Conservation (phyloP, 2,329 filamentous ascomycete genomes). For the Fonsecaea pugnacius region DNA sequence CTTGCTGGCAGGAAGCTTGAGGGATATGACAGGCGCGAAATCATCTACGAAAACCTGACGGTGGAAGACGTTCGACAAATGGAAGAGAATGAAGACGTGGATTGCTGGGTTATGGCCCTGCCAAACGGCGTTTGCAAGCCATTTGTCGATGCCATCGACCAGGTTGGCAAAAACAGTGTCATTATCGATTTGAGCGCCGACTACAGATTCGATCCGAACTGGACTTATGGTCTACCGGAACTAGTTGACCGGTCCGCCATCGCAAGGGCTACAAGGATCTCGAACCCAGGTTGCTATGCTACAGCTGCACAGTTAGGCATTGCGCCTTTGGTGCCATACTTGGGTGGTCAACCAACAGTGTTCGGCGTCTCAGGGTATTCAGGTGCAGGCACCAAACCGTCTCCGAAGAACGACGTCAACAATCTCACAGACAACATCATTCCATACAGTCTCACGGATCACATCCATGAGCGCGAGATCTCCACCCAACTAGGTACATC, state of each 20-base stretch:
- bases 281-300: constrained; percentile 94
- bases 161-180: constrained; percentile 70
- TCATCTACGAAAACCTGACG: constrained; percentile 88
- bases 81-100: constrained; percentile 80
- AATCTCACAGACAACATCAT: constrained; percentile 85
- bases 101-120: constrained; percentile 97
- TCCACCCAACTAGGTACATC: constrained; percentile 72
- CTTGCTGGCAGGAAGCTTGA: constrained; percentile 82
- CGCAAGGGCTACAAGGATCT: constrained; percentile 76
- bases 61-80: constrained; percentile 85
- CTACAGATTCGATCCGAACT: constrained; percentile 82
- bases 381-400: constrained; percentile 91
- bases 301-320: constrained; percentile 91
- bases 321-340: constrained; percentile 75
- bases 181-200: constrained; percentile 96
- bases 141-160: constrained; percentile 84
- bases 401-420: constrained; percentile 87
- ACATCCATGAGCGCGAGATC: constrained; percentile 94
- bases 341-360: constrained; percentile 77
- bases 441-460: constrained; percentile 87
- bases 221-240: constrained; percentile 92
- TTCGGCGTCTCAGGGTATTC: constrained; percentile 95
- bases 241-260: constrained; percentile 77
- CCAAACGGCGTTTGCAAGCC: constrained; percentile 95
- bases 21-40: constrained; percentile 87